Conservation (phyloP, 352 stramenopile genomes). For the Phytopythium helicoides region DNA sequence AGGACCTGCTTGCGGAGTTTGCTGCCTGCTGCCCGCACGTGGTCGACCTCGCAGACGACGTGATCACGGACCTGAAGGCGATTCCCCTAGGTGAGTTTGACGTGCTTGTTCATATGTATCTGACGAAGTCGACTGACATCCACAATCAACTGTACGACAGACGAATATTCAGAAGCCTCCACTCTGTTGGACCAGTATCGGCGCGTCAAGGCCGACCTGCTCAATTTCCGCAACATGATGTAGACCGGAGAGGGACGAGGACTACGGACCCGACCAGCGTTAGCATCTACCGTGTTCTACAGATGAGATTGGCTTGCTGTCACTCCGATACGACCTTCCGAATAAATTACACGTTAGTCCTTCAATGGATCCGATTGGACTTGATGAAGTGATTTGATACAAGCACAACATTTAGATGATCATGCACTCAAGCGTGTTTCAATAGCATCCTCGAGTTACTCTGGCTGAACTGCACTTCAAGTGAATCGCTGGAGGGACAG, state of each 20-base stretch:
- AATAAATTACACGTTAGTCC: slow-evolving; percentile 67
- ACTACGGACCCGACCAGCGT: too few species aligned
- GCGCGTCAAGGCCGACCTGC: slow-evolving; percentile 66
- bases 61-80: slow-evolving; percentile 79
- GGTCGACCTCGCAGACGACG: slow-evolving; percentile 73
- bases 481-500: slow-evolving; percentile 63
- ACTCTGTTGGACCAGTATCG: slow-evolving; percentile 72
- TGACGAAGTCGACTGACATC: not conserved
- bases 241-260: slow-evolving; percentile 24
- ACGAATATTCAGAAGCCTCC: slow-evolving; percentile 55
- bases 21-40: slow-evolving; percentile 74
- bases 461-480: slow-evolving; percentile 4
- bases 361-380: too few species aligned
- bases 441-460: not conserved
- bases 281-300: too few species aligned
- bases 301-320: too few species aligned
- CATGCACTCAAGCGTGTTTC: slow-evolving; percentile 4
- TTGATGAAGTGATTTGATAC: too few species aligned
- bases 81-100: slow-evolving; percentile 62
- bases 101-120: slow-evolving; percentile 4
- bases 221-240: slow-evolving; percentile 70
- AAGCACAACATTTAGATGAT: too few species aligned
- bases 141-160: slow-evolving; percentile 23
- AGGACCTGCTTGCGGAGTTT: slow-evolving; percentile 72
- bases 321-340: slow-evolving; percentile 6